Evolutionary conservation across 2,329 filamentous ascomycete species (phyloP).

Genomic region (Bimuria novae-zelandiae): DNA sequence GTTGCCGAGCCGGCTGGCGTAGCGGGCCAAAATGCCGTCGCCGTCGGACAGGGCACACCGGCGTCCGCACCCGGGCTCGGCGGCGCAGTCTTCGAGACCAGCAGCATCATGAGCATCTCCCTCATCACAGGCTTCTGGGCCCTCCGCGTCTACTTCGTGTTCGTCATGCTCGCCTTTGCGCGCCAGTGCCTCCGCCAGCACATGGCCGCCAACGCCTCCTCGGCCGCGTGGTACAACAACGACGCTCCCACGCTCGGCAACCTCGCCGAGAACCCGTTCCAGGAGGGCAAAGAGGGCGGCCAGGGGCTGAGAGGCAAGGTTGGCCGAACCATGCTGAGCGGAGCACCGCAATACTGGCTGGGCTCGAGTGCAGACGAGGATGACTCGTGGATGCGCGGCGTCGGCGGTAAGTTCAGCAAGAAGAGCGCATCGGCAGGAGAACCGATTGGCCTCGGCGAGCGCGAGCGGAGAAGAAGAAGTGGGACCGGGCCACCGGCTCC

Average conservation of each 20-base stretch:
- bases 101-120: constrained; percentile 75
- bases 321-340: constrained; percentile 76
- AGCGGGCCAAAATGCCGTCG: constrained; percentile 59
- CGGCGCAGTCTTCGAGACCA: constrained; percentile 67
- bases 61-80: constrained; percentile 55
- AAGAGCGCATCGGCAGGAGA: constrained; percentile 47
- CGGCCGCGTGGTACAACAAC: constrained; percentile 48
- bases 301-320: constrained; percentile 78
- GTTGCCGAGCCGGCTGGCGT: constrained; percentile 54
- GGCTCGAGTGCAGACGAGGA: constrained; percentile 61
- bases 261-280: constrained; percentile 71
- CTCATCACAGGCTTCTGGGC: constrained; percentile 75
- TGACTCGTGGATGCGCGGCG: constrained; percentile 69
- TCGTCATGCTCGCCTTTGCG: constrained; percentile 83
- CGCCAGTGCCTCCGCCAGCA: constrained; percentile 75
- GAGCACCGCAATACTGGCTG: constrained; percentile 81
- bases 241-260: constrained; percentile 50
- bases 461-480: constrained; percentile 64
- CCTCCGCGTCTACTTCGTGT: constrained; percentile 79
- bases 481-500: constrained; percentile 62
- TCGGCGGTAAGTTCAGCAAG: constrained; percentile 63
- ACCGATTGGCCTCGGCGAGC: constrained; percentile 55
- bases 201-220: constrained; percentile 54
- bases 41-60: constrained; percentile 47
- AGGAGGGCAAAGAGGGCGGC: constrained; percentile 70